Evolutionary conservation across 352 stramenopile species (phyloP).

Genomic region (Peronospora belbahrii): DNA sequence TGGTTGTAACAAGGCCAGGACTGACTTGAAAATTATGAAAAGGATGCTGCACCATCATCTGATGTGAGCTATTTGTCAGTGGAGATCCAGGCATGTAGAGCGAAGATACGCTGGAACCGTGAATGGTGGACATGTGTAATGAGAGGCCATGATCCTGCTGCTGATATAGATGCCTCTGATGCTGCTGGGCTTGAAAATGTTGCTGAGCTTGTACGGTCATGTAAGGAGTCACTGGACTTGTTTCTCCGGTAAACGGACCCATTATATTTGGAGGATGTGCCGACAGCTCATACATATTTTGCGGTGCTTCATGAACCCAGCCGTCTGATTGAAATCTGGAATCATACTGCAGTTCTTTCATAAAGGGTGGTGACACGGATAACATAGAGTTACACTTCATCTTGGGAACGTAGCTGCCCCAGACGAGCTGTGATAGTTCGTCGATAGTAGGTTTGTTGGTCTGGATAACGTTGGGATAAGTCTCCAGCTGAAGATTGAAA

Average conservation of each 20-base stretch:
- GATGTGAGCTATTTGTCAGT: constrained; percentile 25
- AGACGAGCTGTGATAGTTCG: constrained; percentile 14
- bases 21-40: constrained; percentile 10
- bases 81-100: constrained; percentile 29
- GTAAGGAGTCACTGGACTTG: constrained; percentile 30
- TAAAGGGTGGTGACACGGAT: constrained; percentile 21
- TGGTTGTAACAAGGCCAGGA: constrained; percentile 24
- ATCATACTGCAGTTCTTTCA: constrained; percentile 44
- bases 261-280: constrained; percentile 24
- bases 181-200: constrained; percentile 28
- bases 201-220: constrained; percentile 29
- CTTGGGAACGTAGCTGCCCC: constrained; percentile 18
- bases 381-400: constrained; percentile 22
- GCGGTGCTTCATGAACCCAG: constrained; percentile 41
- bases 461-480: constrained; percentile 1
- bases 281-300: constrained; percentile 48
- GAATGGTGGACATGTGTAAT: constrained; percentile 24
- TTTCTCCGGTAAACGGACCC: constrained; percentile 21
- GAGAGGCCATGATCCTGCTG: constrained; percentile 17
- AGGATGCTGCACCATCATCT: constrained; percentile 27
- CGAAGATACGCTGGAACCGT: constrained; percentile 18
- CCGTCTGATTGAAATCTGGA: constrained; percentile 37
- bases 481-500: constrained; percentile 23
- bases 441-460: neutral
- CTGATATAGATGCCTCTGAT: constrained; percentile 24